Base-by-base conservation (phyloP, 2,329 filamentous ascomycete species). In the Ceratocystis eucalypticola region DNA sequence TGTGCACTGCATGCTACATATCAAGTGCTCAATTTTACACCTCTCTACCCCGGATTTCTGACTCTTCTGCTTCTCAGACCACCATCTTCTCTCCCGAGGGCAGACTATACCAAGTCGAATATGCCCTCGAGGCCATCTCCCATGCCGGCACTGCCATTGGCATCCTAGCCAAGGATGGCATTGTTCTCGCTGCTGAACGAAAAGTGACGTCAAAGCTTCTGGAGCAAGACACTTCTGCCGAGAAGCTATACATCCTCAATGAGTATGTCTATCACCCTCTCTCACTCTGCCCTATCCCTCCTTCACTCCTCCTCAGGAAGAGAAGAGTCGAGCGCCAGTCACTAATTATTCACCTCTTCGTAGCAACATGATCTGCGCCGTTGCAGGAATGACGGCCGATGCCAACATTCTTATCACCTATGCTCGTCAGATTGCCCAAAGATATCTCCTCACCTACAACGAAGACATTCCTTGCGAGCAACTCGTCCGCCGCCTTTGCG, bases 341-440 rank as follows among this genome's bases (percentile, higher is more conserved):
- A 37, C n/a, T 25, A 67, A 45, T 48, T 45, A 7, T 25, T 25
- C 30, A 17, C 6, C 10, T 41, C 50, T 41, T 28, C 62, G 46
- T 66, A 97, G 93, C 80, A 99, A 99, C 82, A 99, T 99, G 95
- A 97, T 99, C 78, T 96, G 92, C 78, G 94, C 94, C 69, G 94
- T 99, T 68, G 94, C 94, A 73, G 94, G 94, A 75, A 97, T 99
- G 93, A 99, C 92, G 59, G 94, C 94, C 74, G 94, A 99, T 76
- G 94, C 94, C 77, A 99, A 99, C 82, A 99, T 99, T 77, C 91
- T 99, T 76, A 99, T 99, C 86, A 99, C 99, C 83, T 96, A 95
- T 79, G 95, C 94, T 76, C 91, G 94, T 72, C 91, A 96, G 84
- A 89, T 90, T 73, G 94, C 94, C 72, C 94, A 99, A 80, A 86